Percentiles rank a stretch among this genome's conserved stretches.
phyloP scores from a whole-genome alignment of 352 stramenopile genomes.

The Thalassiosira mediterranea region DNA sequence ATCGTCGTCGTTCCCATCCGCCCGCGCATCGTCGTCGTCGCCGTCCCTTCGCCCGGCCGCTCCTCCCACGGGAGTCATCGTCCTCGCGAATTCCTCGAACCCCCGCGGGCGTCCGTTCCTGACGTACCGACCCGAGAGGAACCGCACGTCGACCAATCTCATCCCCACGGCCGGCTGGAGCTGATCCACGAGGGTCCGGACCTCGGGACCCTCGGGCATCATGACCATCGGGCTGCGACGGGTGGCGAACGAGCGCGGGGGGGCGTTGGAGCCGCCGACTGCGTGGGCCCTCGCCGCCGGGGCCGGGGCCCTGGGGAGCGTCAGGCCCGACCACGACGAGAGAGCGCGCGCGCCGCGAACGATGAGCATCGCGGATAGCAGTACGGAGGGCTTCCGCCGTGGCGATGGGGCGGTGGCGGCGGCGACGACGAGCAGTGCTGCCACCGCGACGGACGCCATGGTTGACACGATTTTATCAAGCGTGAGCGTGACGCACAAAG shows the following conservation, averaged over 20 bases:
- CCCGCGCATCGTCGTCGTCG: conserved; percentile 6
- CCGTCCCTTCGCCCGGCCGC: background rate
- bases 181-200: conserved; percentile 76
- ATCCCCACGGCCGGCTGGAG: conserved; percentile 69
- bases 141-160: conserved; percentile 64
- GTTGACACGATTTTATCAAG: no score
- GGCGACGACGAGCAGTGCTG: no score
- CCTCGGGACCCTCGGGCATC: conserved; percentile 85
- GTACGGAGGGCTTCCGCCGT: no score
- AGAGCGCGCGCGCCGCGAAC: background rate
- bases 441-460: no score
- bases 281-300: no score
- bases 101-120: conserved; percentile 55
- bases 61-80: conserved; percentile 57
- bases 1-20: conserved; percentile 7
- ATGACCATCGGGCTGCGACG: conserved; percentile 54
- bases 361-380: no score
- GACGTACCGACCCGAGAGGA: conserved; percentile 78
- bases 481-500: no score
- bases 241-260: conserved; percentile 14
- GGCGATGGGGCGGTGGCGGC: no score
- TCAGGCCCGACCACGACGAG: background rate
- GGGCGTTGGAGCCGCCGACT: background rate
- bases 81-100: conserved; percentile 75
- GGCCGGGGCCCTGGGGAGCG: background rate